phyloP scores from a whole-genome alignment of 768 basidiomycete species.

The Cystofilobasidium bisporidii region DNA sequence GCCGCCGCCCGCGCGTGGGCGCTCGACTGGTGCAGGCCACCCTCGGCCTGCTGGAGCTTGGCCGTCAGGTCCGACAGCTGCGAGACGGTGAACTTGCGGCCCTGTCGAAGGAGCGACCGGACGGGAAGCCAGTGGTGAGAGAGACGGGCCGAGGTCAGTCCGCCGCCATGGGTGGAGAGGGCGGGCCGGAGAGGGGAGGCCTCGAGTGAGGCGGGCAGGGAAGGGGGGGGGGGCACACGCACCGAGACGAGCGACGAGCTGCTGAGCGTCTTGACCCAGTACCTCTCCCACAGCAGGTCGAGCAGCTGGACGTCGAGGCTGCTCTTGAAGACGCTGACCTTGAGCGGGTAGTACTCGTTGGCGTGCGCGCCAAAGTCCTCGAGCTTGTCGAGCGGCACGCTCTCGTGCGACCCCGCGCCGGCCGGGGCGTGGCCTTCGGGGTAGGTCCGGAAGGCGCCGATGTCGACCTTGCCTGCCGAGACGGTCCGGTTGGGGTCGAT shows the following conservation, averaged over 20 bases:
- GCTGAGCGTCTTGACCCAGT: conserved; percentile 95
- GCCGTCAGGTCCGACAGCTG: conserved; percentile 82
- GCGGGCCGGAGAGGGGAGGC: too few relatives aligned
- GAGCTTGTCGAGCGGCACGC: conserved; percentile 90
- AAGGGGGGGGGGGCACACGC: conserved; percentile 25
- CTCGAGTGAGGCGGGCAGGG: background rate
- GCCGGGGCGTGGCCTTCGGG: conserved; percentile 89
- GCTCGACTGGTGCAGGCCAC: conserved; percentile 23
- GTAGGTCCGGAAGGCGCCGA: conserved; percentile 96
- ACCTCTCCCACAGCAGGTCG: conserved; percentile 94
- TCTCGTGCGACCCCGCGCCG: conserved; percentile 75
- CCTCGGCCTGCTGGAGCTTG: conserved; percentile 51
- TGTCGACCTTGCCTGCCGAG: conserved; percentile 96
- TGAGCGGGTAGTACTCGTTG: conserved; percentile 86
- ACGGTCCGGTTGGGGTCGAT: conserved; percentile 98
- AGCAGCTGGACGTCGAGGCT: conserved; percentile 77
- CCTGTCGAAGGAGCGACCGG: conserved; percentile 51
- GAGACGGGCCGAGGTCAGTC: background rate
- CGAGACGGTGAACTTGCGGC: conserved; percentile 83
- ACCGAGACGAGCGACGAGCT: conserved; percentile 89
- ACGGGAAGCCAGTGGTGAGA: background rate
- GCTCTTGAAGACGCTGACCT: conserved; percentile 91
- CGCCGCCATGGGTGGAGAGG: background rate
- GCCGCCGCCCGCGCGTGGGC: conserved; percentile 45
- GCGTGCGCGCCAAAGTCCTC: conserved; percentile 99